Evolutionary conservation across 2,329 filamentous ascomycete species (phyloP), one percentile per base, ranked within the genome.

Genomic region (Diplodia intermedia): DNA sequence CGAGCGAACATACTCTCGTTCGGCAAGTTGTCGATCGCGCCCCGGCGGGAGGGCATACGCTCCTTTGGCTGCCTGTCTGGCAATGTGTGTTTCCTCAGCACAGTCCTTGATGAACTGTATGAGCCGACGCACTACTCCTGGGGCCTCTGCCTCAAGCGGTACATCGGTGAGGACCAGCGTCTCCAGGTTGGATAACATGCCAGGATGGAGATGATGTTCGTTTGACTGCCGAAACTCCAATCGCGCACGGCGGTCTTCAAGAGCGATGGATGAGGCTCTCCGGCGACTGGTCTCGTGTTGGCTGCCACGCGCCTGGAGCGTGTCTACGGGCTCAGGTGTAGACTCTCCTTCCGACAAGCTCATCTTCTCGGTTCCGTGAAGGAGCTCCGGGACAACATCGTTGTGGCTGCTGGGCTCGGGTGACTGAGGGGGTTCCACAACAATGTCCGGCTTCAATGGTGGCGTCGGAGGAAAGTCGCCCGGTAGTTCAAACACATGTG

Each of bases 21-120:
- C 82, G 11, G 85, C 82, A 49, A 79, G 76, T 8, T 79, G 78
- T 8, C 85, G 82, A 69, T 80, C 81, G 55, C 83, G 80, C 1
- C 86, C 86, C 2, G 86, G 86, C n/a, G 86, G 86, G 2, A 88
- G 78, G 0, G 84, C 82, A 71, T 88, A 89, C 63, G 87, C 85
- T n/a, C 84, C 82, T 43, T 77, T 78, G 2, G 87, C 86, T 71
- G 85, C 82, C 14, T 85, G 79, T 4, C 77, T 81, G 23, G 86
- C 86, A 11, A 88, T 81, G 12, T 81, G 74, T 0, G 82, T 75
- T 77, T 89, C 86, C 66, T 85, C 82, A 15, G 86, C 86, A 71
- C 86, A 88, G 53, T 84, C 81, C 63, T 80, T 82, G 69, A 89
- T 84, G 73, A 88, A 89, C 14, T 81, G 77, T 55, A 82, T 84